Percentiles rank a stretch among this genome's conserved stretches.
These are phyloP conservation scores for Saccharata proteae DNA, from an alignment of 2,329 filamentous ascomycete genomes.

Conservation along the genomic window DNA sequence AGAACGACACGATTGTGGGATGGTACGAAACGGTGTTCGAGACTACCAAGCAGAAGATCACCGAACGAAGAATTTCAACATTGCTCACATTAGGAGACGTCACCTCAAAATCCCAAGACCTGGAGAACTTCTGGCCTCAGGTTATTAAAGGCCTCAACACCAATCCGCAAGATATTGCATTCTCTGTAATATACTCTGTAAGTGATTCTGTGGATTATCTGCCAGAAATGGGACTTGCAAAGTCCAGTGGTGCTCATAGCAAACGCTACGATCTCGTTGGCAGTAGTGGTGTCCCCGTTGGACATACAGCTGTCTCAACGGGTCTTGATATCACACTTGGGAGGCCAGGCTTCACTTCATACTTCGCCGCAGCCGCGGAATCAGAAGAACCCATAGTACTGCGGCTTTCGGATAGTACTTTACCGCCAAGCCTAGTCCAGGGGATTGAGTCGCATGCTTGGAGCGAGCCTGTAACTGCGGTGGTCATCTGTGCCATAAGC, in stretches of 20 bases:
- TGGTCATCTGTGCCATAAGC: conserved; percentile 9
- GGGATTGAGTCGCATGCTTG: conserved; percentile 16
- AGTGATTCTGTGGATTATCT: no score
- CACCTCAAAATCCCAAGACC: conserved; percentile 1
- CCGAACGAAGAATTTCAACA: conserved; percentile 6
- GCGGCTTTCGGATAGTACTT: conserved; percentile 15
- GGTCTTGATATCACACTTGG: conserved; percentile 7
- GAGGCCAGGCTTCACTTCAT: conserved; percentile 7
- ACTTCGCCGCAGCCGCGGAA: conserved; percentile 16
- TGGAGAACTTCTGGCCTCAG: conserved; percentile 8
- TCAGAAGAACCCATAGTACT: conserved; percentile 18
- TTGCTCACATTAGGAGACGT: conserved; percentile 7
- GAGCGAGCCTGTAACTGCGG: conserved; percentile 7
- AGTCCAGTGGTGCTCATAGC: conserved; percentile 15
- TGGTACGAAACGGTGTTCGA: conserved; percentile 8
- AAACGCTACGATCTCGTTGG: conserved; percentile 22
- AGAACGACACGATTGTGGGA: conserved; percentile 7
- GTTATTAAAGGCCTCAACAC: conserved; percentile 15
- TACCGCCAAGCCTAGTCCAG: conserved; percentile 18
- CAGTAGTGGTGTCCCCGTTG: conserved; percentile 19
- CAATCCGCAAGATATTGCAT: conserved; percentile 20
- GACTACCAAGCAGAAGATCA: conserved; percentile 9
- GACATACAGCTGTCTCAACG: conserved; percentile 12
- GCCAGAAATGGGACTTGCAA: no score
- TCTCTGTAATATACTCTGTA: conserved; percentile 22